Evolutionary conservation across 176 grass and related monocot species (phyloP), one percentile per base, ranked within the genome.

Genomic region (Oryza nivara): DNA sequence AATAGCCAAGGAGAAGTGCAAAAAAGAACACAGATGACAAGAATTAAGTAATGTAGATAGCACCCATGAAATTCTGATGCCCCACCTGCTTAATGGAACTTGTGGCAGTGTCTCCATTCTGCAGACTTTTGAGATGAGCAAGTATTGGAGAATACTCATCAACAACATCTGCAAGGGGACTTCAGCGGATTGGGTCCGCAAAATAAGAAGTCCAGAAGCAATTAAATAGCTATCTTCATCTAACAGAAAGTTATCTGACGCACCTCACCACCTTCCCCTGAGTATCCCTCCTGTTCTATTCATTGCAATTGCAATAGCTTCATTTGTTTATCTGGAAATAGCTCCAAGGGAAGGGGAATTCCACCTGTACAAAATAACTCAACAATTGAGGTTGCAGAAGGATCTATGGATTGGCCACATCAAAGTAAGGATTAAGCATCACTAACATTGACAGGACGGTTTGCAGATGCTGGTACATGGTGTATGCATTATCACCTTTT

Each of bases 111-210:
- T 99, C 96, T 75, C 96, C 96, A 79, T 99, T 99, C 85, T 99
- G 96, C 78, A 99, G 96, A 52, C 96, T 93, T 63, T 99, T 99
- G 17, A 99, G 93, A 88, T 99, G 93, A 82, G 96, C 93, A 88
- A 99, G 91, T 88, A 93, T 99, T 87, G 96, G 82, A 67, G 96
- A 99, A 91, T 99, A 99, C 32, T 91, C 96, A 94, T 99, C 96
- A 74, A 88, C 91, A 72, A 96, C 96, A 88, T 99, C 96, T 87
- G 89, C 70, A 70, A 96, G 90, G 40, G 96, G 93, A 91, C 68
- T 92, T 93, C 96, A 96, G 67, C 96, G 96, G 88, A 98, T 88
- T 43, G 96, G 93, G 70, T 98, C 36, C 93, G 81, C 67, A 90
- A 82, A 81, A 86, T 67, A 14, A 70, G 20, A 88, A 80, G 12